These are phyloP conservation scores for Phanerochaete sordida DNA, from an alignment of 768 basidiomycete genomes.

Conservation along the genomic window DNA sequence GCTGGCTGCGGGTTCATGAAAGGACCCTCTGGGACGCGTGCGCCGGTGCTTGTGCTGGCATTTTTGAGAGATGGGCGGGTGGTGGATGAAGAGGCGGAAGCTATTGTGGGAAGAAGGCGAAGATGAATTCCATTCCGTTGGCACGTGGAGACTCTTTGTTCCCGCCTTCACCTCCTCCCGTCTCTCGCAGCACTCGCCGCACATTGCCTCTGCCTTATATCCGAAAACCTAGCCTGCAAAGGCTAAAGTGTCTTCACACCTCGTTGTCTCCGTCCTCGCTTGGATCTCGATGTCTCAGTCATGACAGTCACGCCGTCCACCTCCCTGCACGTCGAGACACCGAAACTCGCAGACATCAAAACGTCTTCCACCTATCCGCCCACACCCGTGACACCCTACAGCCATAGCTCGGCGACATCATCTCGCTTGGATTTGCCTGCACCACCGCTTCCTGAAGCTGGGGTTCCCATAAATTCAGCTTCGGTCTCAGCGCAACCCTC, in stretches of 20 bases:
- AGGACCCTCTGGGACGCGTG: neutral
- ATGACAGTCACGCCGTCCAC: constrained; percentile 15
- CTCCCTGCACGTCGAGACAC: constrained; percentile 10
- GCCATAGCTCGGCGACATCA: constrained; percentile 6
- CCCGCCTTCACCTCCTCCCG: neutral
- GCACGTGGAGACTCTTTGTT: neutral
- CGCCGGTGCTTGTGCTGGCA: neutral
- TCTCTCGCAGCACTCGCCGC: neutral
- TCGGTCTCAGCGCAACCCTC: neutral
- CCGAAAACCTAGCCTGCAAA: neutral
- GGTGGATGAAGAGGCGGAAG: neutral
- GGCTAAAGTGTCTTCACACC: neutral
- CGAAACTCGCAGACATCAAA: constrained; percentile 9
- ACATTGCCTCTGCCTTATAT: neutral
- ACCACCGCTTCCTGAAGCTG: constrained; percentile 4
- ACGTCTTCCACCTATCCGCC: constrained; percentile 5
- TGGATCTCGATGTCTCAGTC: constrained; percentile 12
- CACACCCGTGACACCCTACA: constrained; percentile 10
- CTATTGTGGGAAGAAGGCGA: neutral
- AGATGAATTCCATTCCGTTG: neutral
- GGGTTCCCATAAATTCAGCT: neutral
- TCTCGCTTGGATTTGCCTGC: neutral
- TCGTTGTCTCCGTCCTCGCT: neutral
- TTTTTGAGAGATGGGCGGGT: neutral
- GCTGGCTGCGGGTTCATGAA: neutral